Base-by-base conservation (phyloP, 169 alveolate species). In the Plasmodium vinckei region DNA sequence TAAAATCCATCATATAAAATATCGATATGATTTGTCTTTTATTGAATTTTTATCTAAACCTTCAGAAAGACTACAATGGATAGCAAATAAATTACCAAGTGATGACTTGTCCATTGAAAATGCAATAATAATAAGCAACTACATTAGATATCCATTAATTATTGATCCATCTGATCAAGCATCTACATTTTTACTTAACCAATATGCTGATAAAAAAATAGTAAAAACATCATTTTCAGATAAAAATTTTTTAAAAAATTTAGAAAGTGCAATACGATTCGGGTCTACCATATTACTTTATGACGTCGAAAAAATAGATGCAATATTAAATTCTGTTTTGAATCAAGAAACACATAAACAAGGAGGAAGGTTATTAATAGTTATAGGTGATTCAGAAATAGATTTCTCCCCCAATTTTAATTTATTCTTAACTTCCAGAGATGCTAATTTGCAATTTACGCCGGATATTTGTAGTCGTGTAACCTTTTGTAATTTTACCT, bases 391-490 rank as follows among this genome's bases (percentile, higher is more conserved):
- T 79, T 94, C 97, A 59, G 99, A 98, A 89, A 98, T 98, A 53
- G 99, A 98, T 88, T 97, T 98, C 92, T 97, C 99, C 33, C 97
- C 98, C 1, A 93, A 97, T 15, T 98, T 98, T 94, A 94, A 95
- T 65, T 94, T 98, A 97, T 98, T 95, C 82, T 96, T 98, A 96
- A 97, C 98, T 5, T 97, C 99, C 6, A 95, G 99, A 61, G 98
- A 98, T 91, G 96, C 99, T 10, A 94, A 96, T 42, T 97, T 98
- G n/a, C 96, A 94, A 72, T 98, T 97, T 89, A 97, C 99, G 0
- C 99, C 99, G 21, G 99, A 98, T 94, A 87, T 98, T 51, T 97
- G 99, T 94, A 96, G 99, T 59, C 94, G 99, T 77, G 99, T 98
- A 17, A 98, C 99, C 9, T 97, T 98, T 87, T 97, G 97, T 9